Base-by-base conservation (phyloP, 2,329 filamentous ascomycete species). In the Periconia sp. region DNA sequence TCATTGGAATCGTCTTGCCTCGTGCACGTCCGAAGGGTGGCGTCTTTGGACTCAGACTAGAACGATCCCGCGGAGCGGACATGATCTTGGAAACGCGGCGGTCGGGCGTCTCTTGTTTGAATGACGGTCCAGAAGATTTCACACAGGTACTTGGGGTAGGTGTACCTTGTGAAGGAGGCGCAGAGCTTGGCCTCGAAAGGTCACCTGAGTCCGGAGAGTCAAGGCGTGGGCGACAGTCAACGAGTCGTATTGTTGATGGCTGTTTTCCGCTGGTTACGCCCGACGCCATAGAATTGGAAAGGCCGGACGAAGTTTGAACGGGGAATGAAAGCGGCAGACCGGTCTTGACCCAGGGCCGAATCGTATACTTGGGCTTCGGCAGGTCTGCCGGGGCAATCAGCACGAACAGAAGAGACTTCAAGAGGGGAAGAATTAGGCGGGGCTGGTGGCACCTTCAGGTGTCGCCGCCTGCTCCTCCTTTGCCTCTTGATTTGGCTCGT, bases 371-470 rank as follows among this genome's bases (percentile, higher is more conserved):
- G 16, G 50, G 48, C 11, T 43, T 50, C 6, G 51, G 50, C 24
- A 56, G 28, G 30, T 54, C 62, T 66, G 43, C 12, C 31, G 9
- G 23, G 12, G 31, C 15, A 11, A 61, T 68, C 53, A 67, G 64
- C 59, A 59, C 45, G 43, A 43, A 46, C 34, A n/a, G n/a, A n/a
- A n/a, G n/a, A n/a, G n/a, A n/a, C n/a, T n/a, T n/a, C 35, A 40
- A 38, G 33, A 35, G 10, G 40, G 21, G 43, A 35, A 54, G 39
- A 52, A 48, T 63, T 55, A 69, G 49, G 65, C 56, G 54, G 65
- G 60, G 38, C 56, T 54, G 34, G 57, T 56, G 60, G 59, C 65
- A 63, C 60, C 63, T 65, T 68, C 66, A 57, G 59, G 50, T 46
- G 61, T 50, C 35, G 50, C 37, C 16, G 48, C 48, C 46, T 46